phyloP scores from a whole-genome alignment of 192 early-diverging fungal genomes.

The Glomus cerebriforme region DNA sequence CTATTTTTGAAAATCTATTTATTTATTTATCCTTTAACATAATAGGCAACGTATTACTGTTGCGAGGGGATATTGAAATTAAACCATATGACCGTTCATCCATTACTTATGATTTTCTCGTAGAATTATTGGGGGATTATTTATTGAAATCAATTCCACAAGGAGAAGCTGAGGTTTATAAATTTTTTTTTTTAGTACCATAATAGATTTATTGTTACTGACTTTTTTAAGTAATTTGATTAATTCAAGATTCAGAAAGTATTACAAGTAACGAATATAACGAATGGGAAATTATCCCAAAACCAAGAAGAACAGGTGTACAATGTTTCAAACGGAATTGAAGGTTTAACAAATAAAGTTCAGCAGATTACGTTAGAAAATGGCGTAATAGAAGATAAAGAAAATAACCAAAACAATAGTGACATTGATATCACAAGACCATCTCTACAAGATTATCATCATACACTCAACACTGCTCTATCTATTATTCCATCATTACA shows the following conservation, averaged over 20 bases:
- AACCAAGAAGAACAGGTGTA: neutral
- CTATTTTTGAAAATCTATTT: neutral
- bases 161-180: conserved; percentile 28
- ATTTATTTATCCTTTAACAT: neutral
- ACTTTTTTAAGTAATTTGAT: neutral
- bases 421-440: neutral
- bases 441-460: conserved; percentile 39
- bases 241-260: conserved; percentile 8
- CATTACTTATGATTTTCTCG: conserved; percentile 69
- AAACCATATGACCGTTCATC: conserved; percentile 48
- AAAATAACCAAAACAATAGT: neutral
- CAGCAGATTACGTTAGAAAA: neutral
- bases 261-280: neutral
- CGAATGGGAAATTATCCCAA: neutral
- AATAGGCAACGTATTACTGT: conserved; percentile 74
- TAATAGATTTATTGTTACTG: neutral
- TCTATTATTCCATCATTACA: conserved; percentile 62
- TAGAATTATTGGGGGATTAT: conserved; percentile 76
- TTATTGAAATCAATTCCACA: conserved; percentile 51
- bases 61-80: conserved; percentile 69
- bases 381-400: neutral
- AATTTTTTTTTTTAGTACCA: neutral
- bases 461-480: conserved; percentile 59
- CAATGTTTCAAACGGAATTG: neutral
- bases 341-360: neutral